These are phyloP conservation scores for Penicillium decumbens DNA, from an alignment of 2,329 filamentous ascomycete species.

Conservation along the genomic window DNA sequence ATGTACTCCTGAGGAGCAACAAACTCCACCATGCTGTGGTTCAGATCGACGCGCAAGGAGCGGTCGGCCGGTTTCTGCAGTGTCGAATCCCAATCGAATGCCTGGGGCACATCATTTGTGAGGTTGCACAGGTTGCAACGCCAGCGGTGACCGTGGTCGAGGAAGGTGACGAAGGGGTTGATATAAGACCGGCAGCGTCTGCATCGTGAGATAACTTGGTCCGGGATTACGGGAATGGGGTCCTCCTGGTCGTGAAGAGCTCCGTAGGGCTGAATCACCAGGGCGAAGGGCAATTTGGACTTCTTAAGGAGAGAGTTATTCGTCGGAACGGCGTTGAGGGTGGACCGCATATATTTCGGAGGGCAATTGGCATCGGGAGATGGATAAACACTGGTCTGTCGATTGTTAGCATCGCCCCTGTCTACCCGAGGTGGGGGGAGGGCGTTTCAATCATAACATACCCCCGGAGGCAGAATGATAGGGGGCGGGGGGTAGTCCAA, in stretches of 20 bases:
- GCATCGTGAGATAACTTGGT: slow-evolving; percentile 96
- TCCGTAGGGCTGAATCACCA: slow-evolving; percentile 93
- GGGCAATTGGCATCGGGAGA: slow-evolving; percentile 89
- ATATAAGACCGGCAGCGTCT: slow-evolving; percentile 95
- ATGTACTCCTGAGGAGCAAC: slow-evolving; percentile 99
- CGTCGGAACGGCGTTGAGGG: slow-evolving; percentile 87
- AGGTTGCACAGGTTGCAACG: slow-evolving; percentile 99
- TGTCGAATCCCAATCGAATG: slow-evolving; percentile 95
- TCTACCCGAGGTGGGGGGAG: not conserved
- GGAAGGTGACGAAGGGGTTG: slow-evolving; percentile 93
- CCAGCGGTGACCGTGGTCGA: slow-evolving; percentile 97
- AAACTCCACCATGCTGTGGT: slow-evolving; percentile 95
- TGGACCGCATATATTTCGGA: slow-evolving; percentile 90
- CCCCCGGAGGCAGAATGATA: slow-evolving; percentile 85
- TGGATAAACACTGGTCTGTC: slow-evolving; percentile 78
- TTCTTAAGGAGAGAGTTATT: slow-evolving; percentile 93
- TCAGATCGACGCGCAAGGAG: slow-evolving; percentile 87
- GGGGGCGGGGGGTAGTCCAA: slow-evolving; percentile 86
- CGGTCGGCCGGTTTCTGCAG: slow-evolving; percentile 86
- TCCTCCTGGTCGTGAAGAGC: slow-evolving; percentile 91
- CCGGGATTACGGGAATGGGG: slow-evolving; percentile 82
- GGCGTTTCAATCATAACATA: slow-evolving; percentile 48
- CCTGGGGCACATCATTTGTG: slow-evolving; percentile 97
- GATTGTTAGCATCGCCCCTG: slow-evolving; percentile 38
- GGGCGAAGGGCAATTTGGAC: slow-evolving; percentile 88